phyloP scores from a whole-genome alignment of 176 grass and related monocot species.

The Oropetium thomaeum region DNA sequence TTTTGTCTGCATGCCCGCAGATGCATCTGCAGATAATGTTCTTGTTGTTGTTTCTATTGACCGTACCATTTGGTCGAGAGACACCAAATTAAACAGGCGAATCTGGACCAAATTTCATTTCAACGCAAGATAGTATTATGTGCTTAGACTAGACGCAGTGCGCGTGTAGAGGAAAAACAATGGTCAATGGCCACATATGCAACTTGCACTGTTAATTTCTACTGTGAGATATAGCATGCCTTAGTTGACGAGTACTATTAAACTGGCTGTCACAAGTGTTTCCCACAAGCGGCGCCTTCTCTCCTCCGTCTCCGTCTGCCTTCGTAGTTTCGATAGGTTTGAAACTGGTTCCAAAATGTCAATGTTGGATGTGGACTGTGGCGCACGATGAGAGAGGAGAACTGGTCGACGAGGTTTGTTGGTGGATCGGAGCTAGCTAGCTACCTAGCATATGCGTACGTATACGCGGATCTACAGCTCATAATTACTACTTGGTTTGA shows the following conservation, averaged over 20 bases:
- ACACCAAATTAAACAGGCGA: no score
- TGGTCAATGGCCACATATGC: no score
- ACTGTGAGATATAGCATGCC: not conserved
- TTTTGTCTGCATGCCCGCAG: not conserved
- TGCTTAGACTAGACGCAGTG: no score
- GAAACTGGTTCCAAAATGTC: conserved; percentile 3
- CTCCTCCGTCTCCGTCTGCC: no score
- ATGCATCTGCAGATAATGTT: not conserved
- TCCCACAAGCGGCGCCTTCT: not conserved
- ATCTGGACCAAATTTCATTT: no score
- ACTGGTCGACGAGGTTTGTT: conserved; percentile 6
- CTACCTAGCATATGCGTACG: no score
- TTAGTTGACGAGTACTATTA: not conserved
- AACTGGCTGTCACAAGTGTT: not conserved
- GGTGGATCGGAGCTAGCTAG: no score
- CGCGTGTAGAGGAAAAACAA: no score
- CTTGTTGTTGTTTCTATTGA: no score
- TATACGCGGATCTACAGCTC: not conserved
- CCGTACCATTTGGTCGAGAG: no score
- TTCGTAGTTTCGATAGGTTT: not conserved
- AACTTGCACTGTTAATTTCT: no score
- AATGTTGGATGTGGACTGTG: not conserved
- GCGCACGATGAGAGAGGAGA: not conserved
- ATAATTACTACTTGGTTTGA: not conserved
- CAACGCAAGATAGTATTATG: no score